A percentile compares a stretch with the other conserved stretches of the same genome.
Conservation (phyloP, 495 filamentous ascomycete species). For the Podospora comata region DNA sequence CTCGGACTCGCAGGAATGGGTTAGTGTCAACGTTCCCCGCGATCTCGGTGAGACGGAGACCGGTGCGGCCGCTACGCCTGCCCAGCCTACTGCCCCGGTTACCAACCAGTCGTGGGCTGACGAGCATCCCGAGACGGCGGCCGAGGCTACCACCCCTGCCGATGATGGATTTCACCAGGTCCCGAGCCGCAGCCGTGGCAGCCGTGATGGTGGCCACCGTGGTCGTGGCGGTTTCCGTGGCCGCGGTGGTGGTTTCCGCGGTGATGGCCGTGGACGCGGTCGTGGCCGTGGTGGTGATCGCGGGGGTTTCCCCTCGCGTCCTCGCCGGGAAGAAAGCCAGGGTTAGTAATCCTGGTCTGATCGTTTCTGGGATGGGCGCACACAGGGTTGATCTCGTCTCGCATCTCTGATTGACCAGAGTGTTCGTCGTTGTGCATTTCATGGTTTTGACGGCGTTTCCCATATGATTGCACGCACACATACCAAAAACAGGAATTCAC, state of each 20-base stretch:
- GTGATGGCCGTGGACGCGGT: slow-evolving; percentile 44
- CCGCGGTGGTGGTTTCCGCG: slow-evolving; percentile 46
- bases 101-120: slow-evolving; percentile 27
- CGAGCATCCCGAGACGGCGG: slow-evolving; percentile 23
- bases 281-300: slow-evolving; percentile 29
- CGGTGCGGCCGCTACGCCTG: slow-evolving; percentile 52
- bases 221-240: slow-evolving; percentile 53
- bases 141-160: slow-evolving; percentile 13
- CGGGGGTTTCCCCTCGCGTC: slow-evolving; percentile 25
- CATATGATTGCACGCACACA: neutral
- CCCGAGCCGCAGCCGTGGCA: slow-evolving; percentile 52
- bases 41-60: slow-evolving; percentile 71
- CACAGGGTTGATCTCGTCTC: slow-evolving; percentile 17
- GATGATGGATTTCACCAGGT: slow-evolving; percentile 72
- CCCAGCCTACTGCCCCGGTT: slow-evolving; percentile 48
- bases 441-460: neutral
- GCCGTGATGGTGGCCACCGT: slow-evolving; percentile 56
- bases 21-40: slow-evolving; percentile 64
- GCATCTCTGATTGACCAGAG: slow-evolving; percentile 19
- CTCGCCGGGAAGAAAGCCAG: slow-evolving; percentile 26
- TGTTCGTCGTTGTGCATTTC: slow-evolving; percentile 14
- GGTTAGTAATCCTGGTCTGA: slow-evolving; percentile 15
- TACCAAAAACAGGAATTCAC: neutral
- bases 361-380: neutral
- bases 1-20: slow-evolving; percentile 67